Evolutionary conservation across 495 filamentous ascomycete species (phyloP), one percentile per base, ranked within the genome.

Genomic region (Talaromyces thailandensis): DNA sequence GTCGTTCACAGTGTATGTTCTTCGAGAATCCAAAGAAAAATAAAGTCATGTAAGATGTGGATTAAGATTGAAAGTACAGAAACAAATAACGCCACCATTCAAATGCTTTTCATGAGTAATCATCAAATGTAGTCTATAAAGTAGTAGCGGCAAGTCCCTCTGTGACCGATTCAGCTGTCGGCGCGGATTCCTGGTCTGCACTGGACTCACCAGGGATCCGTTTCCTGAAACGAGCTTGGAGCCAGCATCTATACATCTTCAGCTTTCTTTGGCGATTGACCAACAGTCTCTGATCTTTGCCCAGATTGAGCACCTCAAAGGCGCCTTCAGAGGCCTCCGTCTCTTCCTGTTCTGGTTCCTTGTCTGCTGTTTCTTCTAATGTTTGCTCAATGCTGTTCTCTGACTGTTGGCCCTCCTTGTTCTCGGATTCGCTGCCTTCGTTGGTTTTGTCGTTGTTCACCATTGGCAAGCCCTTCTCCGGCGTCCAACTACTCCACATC

Each of bases 161-260:
- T 35, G 55, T 25, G 23, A 57, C 5, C 14, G 26, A 18, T 6
- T 57, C 55, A 12, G 26, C 26, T 35, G 55, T 35, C 21, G 55
- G n/a, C 35, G 26, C n/a, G 3, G 28, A 32, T 21, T 31, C 6
- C 24, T 57, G 26, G 23, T 25, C 18, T 18, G 11, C 28, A 57
- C n/a, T 25, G 1, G 26, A 18, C 6, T 43, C 23, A n/a, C n/a
- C 12, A n/a, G 29, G 6, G 4, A 43, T 6, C 70, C 84, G 82
- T 75, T 97, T 98, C 63, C 73, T 79, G 71, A 98, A 96, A 12
- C 86, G 85, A 23, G 90, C 95, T 71, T 98, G 94, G 71, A 98
- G 87, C 94, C 94, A 83, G 78, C 92, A 96, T 50, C 94, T 86
- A 76, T 97, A 97, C 94, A 98, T 98, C 76, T 98, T 98, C 8